Percentiles rank a stretch among this genome's conserved stretches.
These are phyloP conservation scores for Trichoderma reesei DNA, from an alignment of 495 filamentous ascomycete species.

Conservation along the genomic window DNA sequence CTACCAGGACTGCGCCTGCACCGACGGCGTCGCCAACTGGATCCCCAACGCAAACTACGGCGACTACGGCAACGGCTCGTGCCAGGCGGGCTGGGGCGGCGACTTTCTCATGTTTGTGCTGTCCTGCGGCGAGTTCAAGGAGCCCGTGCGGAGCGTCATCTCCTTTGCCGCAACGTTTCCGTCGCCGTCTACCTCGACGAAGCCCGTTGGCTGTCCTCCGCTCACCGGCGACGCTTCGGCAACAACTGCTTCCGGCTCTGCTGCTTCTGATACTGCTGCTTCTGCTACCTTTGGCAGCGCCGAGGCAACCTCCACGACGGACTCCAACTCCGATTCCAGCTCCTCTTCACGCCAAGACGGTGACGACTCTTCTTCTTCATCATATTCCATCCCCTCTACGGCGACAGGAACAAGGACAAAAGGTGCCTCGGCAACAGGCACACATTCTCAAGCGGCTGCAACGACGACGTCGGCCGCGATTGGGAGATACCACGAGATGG, in stretches of 20 bases:
- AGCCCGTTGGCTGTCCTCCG: neutral
- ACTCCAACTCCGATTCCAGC: neutral
- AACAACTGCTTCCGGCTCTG: neutral
- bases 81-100: neutral
- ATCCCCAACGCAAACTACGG: slow-evolving; percentile 1
- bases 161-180: slow-evolving; percentile 4
- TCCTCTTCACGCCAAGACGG: neutral
- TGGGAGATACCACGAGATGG: neutral
- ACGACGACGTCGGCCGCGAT: neutral
- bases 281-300: neutral
- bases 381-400: neutral
- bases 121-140: slow-evolving; percentile 6
- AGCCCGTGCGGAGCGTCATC: neutral
- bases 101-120: slow-evolving; percentile 7
- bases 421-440: neutral
- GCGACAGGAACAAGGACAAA: neutral
- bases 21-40: neutral
- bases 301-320: neutral
- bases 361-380: neutral
- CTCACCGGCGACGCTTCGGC: neutral
- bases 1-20: slow-evolving; percentile 7
- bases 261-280: neutral
- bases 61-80: slow-evolving; percentile 6
- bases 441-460: neutral
- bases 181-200: neutral